Evolutionary conservation across 306 rosid species (phyloP), one percentile per base, ranked within the genome.

Genomic region (Quillaja saponaria): DNA sequence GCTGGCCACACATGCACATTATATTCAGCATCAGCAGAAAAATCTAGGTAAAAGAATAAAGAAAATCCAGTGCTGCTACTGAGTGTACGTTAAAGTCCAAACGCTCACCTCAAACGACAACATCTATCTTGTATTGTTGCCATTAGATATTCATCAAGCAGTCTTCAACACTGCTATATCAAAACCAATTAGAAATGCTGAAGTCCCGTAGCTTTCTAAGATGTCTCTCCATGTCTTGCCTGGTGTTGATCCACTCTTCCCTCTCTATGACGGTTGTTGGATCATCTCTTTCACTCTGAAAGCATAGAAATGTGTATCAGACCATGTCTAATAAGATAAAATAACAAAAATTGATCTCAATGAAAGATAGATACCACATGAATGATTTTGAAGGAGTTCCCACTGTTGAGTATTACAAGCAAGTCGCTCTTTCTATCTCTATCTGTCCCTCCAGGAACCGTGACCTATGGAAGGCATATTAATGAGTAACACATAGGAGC

Each of bases 201-300:
- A 88, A 91, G 80, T 91, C 98, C 42, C 95, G 80, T 67, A 91
- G 81, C 84, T 91, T 91, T 6, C 96, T 84, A 45, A 91, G 98
- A 79, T 91, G 95, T 66, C 84, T 91, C 79, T 91, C 98, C 98
- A 88, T 91, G 61, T 91, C 98, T 66, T 77, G 55, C 71, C 98
- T 84, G 63, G 80, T 73, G 60, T 57, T 78, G 50, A 20, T 38
- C 98, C 98, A 91, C 63, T 91, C 96, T 66, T 85, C 87, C 64
- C 76, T 86, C 81, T 86, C 95, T 79, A 91, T 88, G 60, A 91
- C 92, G 42, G 92, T 82, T 59, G 95, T 75, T 16, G 96, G 96
- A 64, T 87, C 91, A 42, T 86, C 92, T 82, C 67, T 81, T 62
- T 86, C 98, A 16, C 92, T 88, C 96, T 91, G 84, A 65, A 71